Conservation (phyloP, 1,284 basidiomycete species). For the Rhodotorula sp. region DNA sequence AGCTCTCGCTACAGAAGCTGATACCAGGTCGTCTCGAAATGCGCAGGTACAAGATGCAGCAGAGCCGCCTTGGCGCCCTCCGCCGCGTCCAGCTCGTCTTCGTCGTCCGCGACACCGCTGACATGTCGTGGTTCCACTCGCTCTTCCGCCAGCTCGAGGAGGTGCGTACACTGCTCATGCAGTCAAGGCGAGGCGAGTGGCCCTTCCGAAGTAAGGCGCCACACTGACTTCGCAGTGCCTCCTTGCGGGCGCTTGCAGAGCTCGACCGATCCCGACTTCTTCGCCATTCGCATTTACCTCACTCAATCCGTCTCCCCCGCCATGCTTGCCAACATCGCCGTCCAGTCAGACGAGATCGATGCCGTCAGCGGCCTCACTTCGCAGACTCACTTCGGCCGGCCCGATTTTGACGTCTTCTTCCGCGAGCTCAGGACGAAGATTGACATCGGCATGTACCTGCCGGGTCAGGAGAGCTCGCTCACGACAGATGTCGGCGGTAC, state of each 20-base stretch:
- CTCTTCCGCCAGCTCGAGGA: conserved; percentile 78
- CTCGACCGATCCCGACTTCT: conserved; percentile 63
- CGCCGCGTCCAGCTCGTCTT: conserved; percentile 87
- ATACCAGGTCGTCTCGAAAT: too few relatives aligned
- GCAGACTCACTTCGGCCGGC: conserved; percentile 81
- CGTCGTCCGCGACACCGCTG: conserved; percentile 55
- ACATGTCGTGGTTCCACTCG: conserved; percentile 88
- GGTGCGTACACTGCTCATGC: conserved; percentile 57
- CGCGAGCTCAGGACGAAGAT: conserved; percentile 67
- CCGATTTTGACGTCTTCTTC: conserved; percentile 79
- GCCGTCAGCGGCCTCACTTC: conserved; percentile 75
- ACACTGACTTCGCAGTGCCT: not conserved
- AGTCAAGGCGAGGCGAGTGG: not conserved
- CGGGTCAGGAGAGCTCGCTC: conserved; percentile 69
- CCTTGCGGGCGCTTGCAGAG: conserved; percentile 10
- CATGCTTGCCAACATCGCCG: conserved; percentile 83
- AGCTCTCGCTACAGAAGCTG: too few relatives aligned
- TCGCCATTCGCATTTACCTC: conserved; percentile 83
- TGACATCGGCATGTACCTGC: conserved; percentile 71
- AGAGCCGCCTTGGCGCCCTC: conserved; percentile 68
- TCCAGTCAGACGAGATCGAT: conserved; percentile 58
- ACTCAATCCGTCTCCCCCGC: conserved; percentile 80
- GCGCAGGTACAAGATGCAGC: conserved; percentile 68
- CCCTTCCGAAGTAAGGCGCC: fast-evolving
- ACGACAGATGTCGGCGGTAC: conserved; percentile 63